Conservation (phyloP, 2,329 filamentous ascomycete genomes). For the Cordyceps javanica region DNA sequence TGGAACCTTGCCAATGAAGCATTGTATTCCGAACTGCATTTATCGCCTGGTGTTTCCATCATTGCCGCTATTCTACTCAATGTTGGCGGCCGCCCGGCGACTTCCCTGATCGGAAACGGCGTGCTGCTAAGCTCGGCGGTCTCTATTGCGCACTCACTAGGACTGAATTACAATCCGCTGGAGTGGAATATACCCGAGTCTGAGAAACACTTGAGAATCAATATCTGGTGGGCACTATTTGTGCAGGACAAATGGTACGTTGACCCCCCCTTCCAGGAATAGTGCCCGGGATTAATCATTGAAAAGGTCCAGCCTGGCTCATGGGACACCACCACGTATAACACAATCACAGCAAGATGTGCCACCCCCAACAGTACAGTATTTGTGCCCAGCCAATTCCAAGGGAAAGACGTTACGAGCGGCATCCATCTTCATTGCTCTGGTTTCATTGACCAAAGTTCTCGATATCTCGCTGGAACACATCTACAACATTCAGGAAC, state of each 20-base stretch:
- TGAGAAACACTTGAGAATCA: conserved; percentile 46
- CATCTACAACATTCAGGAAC: conserved; percentile 30
- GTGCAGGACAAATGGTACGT: conserved; percentile 49
- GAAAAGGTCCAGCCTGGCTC: conserved; percentile 43
- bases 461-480: conserved; percentile 26
- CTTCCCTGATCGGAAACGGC: conserved; percentile 53
- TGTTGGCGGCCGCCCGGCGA: conserved; percentile 53
- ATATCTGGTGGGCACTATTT: conserved; percentile 51
- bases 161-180: conserved; percentile 46
- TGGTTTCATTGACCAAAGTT: conserved; percentile 38
- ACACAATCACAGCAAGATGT: conserved; percentile 41
- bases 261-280: not conserved
- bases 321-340: conserved; percentile 47
- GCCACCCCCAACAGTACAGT: conserved; percentile 32
- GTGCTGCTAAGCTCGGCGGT: conserved; percentile 44
- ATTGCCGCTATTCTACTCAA: conserved; percentile 53
- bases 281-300: not conserved
- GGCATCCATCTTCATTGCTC: conserved; percentile 37
- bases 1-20: conserved; percentile 58
- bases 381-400: conserved; percentile 23
- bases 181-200: conserved; percentile 45
- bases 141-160: conserved; percentile 46
- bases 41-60: conserved; percentile 52
- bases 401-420: conserved; percentile 18
- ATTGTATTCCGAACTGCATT: conserved; percentile 52